Conservation (phyloP, 1,284 basidiomycete species). For the Porodaedalea pini region DNA sequence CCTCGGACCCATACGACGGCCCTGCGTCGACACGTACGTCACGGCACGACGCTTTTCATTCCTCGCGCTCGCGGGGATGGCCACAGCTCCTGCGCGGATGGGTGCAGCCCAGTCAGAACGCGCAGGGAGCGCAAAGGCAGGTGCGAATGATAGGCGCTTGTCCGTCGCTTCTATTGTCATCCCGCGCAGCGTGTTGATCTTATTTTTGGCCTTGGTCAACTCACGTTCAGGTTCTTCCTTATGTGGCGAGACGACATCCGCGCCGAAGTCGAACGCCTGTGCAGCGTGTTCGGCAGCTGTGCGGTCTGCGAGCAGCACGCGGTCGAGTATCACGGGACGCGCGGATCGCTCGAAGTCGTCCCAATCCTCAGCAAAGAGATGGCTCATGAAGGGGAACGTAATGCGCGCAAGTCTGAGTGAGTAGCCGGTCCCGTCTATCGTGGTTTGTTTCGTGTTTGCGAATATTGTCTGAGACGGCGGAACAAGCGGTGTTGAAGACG, state of each 20-base stretch:
- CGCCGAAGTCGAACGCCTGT: conserved; percentile 26
- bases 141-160: conserved; percentile 15
- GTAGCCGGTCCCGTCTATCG: conserved; percentile 53
- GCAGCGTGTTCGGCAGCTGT: conserved; percentile 55
- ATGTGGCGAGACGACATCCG: conserved; percentile 6
- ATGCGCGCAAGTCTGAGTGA: conserved; percentile 62
- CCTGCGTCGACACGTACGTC: conserved; percentile 71
- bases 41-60: conserved; percentile 40
- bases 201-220: background rate
- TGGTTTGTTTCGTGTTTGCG: conserved; percentile 57
- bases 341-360: conserved; percentile 65
- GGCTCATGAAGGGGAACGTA: conserved; percentile 66
- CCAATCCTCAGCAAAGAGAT: conserved; percentile 74
- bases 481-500: conserved; percentile 51
- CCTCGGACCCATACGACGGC: conserved; percentile 41
- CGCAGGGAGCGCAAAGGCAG: conserved; percentile 21
- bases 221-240: background rate
- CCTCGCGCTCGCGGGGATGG: background rate
- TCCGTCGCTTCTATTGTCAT: conserved; percentile 14
- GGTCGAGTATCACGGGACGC: conserved; percentile 70
- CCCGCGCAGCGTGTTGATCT: background rate
- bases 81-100: conserved; percentile 5
- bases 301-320: conserved; percentile 73
- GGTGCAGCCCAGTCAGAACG: conserved; percentile 15
- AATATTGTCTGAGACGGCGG: conserved; percentile 72